A percentile compares a stretch with the other conserved stretches of the same genome.
phyloP scores from a whole-genome alignment of 371 early-diverging fungal species.

The Lichtheimia hyalospora region DNA sequence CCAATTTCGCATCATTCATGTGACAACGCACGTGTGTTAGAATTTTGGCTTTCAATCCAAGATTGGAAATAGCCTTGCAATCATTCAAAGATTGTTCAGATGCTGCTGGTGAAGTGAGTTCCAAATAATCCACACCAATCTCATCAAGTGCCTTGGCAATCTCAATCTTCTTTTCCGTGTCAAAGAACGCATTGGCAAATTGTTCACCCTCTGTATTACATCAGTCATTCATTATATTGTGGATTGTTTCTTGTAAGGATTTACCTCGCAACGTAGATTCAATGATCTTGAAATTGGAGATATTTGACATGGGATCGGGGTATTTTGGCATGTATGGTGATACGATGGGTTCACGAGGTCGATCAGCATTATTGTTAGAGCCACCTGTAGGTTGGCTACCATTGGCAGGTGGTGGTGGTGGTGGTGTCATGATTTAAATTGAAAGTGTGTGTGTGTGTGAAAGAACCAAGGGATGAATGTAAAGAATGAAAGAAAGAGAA shows the following conservation, averaged over 20 bases:
- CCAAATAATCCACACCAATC: slow-evolving; percentile 95
- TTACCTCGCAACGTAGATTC: slow-evolving; percentile 87
- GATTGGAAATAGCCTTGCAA: slow-evolving; percentile 82
- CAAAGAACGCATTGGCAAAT: slow-evolving; percentile 96
- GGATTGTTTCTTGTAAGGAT: neutral
- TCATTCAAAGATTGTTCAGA: slow-evolving; percentile 89
- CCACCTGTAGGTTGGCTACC: neutral
- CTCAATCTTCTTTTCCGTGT: slow-evolving; percentile 91
- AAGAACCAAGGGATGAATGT: too few relatives aligned
- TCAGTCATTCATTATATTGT: neutral
- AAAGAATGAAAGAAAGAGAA: neutral
- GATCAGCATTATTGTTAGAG: slow-evolving; percentile 9
- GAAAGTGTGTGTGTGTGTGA: neutral
- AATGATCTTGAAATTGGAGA: slow-evolving; percentile 88
- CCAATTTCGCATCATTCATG: slow-evolving; percentile 94
- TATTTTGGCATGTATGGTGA: slow-evolving; percentile 61
- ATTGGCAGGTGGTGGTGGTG: slow-evolving; percentile 1
- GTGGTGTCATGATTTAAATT: neutral
- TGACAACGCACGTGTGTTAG: slow-evolving; percentile 94
- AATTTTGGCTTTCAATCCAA: slow-evolving; percentile 95
- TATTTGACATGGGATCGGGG: slow-evolving; percentile 75
- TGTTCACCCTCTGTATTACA: slow-evolving; percentile 84
- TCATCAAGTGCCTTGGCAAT: slow-evolving; percentile 94
- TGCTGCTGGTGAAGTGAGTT: slow-evolving; percentile 92
- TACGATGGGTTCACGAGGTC: slow-evolving; percentile 26